A percentile compares a stretch with the other conserved stretches of the same genome.
These are phyloP conservation scores for Paradendryphiella salina DNA, from an alignment of 2,329 filamentous ascomycete species.

Conservation along the genomic window DNA sequence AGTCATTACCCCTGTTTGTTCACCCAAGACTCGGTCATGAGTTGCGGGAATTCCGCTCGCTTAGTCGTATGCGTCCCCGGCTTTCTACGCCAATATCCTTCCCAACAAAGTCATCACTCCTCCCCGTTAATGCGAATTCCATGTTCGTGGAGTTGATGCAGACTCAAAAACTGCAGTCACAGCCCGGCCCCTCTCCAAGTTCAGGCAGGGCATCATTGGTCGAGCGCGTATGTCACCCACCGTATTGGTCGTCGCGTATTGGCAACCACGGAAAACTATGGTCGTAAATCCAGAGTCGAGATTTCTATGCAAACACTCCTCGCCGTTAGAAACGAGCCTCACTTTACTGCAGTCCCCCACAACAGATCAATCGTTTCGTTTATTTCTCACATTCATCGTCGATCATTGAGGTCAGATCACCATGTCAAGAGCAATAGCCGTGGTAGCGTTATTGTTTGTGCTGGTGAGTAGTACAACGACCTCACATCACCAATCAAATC, in stretches of 20 bases:
- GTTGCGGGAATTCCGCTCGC: too few species aligned
- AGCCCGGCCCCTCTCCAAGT: background rate
- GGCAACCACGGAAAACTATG: background rate
- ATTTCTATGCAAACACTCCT: conserved; percentile 6
- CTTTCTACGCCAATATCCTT: too few species aligned
- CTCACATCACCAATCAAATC: background rate
- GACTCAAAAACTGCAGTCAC: background rate
- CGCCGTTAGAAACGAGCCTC: background rate
- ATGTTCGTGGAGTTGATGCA: too few species aligned
- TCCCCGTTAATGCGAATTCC: too few species aligned
- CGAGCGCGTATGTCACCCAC: background rate
- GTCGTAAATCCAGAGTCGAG: background rate
- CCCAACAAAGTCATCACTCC: too few species aligned
- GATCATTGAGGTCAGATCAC: conserved; percentile 1
- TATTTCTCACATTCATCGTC: background rate
- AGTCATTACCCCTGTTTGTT: too few species aligned
- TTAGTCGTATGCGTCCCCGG: too few species aligned
- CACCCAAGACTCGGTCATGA: too few species aligned
- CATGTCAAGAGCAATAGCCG: background rate
- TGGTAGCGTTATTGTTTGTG: background rate
- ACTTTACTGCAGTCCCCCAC: background rate
- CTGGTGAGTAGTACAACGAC: background rate
- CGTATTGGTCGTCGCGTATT: too few species aligned
- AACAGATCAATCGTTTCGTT: background rate
- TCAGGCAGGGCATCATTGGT: conserved; percentile 21